phyloP scores from a whole-genome alignment of 2,329 filamentous ascomycete genomes.

The Lithohypha guttulata region DNA sequence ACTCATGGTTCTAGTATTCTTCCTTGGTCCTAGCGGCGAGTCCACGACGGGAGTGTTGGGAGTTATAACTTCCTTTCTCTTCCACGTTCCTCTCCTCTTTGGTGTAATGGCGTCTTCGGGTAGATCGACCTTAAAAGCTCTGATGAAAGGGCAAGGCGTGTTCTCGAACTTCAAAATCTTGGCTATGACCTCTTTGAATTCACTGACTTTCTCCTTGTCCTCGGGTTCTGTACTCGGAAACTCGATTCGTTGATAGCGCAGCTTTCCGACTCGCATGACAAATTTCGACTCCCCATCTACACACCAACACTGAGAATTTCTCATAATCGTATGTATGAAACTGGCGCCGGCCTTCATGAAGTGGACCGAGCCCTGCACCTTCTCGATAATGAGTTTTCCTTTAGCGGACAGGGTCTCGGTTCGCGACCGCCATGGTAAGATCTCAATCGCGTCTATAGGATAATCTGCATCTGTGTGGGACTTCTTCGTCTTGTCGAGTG shows the following conservation, averaged over 20 bases:
- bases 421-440: conserved; percentile 62
- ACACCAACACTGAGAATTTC: conserved; percentile 88
- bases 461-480: conserved; percentile 38
- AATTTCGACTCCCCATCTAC: conserved; percentile 77
- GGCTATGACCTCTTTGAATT: conserved; percentile 58
- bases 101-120: conserved; percentile 58
- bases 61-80: conserved; percentile 45
- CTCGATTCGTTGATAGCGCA: conserved; percentile 86
- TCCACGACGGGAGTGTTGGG: conserved; percentile 22
- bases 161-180: conserved; percentile 76
- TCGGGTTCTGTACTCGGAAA: conserved; percentile 56
- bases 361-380: conserved; percentile 72
- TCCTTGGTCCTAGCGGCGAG: conserved; percentile 12
- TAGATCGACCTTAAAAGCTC: conserved; percentile 63
- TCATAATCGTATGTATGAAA: conserved; percentile 74
- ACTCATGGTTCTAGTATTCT: conserved; percentile 17
- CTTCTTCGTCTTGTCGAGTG: conserved; percentile 29
- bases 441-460: conserved; percentile 45
- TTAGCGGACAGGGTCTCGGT: conserved; percentile 72
- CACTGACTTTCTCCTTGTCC: conserved; percentile 52
- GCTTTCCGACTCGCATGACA: conserved; percentile 71
- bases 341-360: conserved; percentile 61
- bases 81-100: conserved; percentile 58
- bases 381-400: conserved; percentile 74
- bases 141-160: conserved; percentile 74